Percentiles rank a stretch among this genome's conserved stretches.
Evolutionary conservation across 2,329 filamentous ascomycete genomes (phyloP).

Genomic region (Amphichorda felina): DNA sequence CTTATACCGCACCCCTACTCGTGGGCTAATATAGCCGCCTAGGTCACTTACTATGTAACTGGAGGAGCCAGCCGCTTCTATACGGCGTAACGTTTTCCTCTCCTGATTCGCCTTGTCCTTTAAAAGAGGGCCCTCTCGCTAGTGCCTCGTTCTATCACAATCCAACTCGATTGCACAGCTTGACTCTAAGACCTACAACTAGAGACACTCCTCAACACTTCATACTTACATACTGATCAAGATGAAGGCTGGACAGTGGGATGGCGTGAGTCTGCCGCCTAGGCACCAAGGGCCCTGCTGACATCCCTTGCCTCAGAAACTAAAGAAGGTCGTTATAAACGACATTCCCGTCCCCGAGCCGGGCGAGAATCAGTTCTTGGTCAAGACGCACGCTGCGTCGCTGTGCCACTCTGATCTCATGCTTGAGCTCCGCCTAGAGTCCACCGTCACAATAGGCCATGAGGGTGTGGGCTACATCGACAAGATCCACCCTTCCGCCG

Average conservation of each 20-base stretch:
- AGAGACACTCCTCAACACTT: no score
- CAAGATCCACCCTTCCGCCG: constrained; percentile 19
- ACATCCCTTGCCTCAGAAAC: constrained; percentile 5
- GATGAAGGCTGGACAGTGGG: constrained; percentile 10
- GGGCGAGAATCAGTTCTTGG: constrained; percentile 24
- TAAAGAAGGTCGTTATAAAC: constrained; percentile 21
- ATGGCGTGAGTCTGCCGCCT: constrained; percentile 6
- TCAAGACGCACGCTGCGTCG: constrained; percentile 21
- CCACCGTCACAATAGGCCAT: constrained; percentile 22
- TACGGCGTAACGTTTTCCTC: no score
- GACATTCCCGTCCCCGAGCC: constrained; percentile 29
- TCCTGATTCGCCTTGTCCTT: no score
- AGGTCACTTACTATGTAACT: no score
- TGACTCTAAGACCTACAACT: no score
- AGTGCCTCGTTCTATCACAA: no score
- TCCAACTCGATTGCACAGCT: no score
- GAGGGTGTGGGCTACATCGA: constrained; percentile 32
- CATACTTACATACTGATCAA: background rate
- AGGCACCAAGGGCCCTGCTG: background rate
- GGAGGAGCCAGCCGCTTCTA: no score
- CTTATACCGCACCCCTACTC: no score
- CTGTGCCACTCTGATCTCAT: constrained; percentile 20
- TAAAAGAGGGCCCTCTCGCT: no score
- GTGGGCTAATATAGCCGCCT: no score
- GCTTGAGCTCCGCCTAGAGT: constrained; percentile 11